These are phyloP conservation scores for Macrophomina pseudophaseolina DNA, from an alignment of 2,329 filamentous ascomycete species.

Conservation along the genomic window DNA sequence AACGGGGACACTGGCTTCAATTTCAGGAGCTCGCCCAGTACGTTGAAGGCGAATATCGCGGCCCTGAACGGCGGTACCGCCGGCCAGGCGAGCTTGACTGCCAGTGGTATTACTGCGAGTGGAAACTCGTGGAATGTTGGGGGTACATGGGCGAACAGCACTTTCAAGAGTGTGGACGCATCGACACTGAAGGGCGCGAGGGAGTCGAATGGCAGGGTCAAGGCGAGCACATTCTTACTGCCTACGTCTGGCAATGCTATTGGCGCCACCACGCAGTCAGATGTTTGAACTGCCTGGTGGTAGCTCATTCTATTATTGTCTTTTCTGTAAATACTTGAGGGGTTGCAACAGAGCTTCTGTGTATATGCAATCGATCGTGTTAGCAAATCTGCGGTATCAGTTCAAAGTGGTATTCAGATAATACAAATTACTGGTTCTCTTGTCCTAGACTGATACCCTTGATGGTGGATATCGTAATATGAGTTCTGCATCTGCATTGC, in stretches of 20 bases:
- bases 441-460: too few relatives aligned
- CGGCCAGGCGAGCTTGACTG: slow-evolving; percentile 32
- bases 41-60: slow-evolving; percentile 49
- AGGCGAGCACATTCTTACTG: slow-evolving; percentile 50
- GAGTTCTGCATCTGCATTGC: too few relatives aligned
- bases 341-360: not conserved
- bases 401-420: too few relatives aligned
- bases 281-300: not conserved
- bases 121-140: slow-evolving; percentile 52
- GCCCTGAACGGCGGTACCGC: slow-evolving; percentile 38
- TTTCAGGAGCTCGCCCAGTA: slow-evolving; percentile 42
- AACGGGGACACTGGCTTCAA: slow-evolving; percentile 52
- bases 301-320: not conserved
- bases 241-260: slow-evolving; percentile 45
- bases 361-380: not conserved
- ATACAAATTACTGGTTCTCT: too few relatives aligned
- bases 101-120: slow-evolving; percentile 32
- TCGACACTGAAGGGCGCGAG: slow-evolving; percentile 46
- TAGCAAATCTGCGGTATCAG: too few relatives aligned
- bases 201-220: slow-evolving; percentile 47
- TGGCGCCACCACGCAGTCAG: slow-evolving; percentile 47
- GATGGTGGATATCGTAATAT: too few relatives aligned
- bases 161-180: slow-evolving; percentile 47
- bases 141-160: slow-evolving; percentile 46
- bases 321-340: slow-evolving; percentile 2